Evolutionary conservation across 139 green algal species (phyloP), one percentile per base, ranked within the genome.

Genomic region (Chlamydomonas sp.): DNA sequence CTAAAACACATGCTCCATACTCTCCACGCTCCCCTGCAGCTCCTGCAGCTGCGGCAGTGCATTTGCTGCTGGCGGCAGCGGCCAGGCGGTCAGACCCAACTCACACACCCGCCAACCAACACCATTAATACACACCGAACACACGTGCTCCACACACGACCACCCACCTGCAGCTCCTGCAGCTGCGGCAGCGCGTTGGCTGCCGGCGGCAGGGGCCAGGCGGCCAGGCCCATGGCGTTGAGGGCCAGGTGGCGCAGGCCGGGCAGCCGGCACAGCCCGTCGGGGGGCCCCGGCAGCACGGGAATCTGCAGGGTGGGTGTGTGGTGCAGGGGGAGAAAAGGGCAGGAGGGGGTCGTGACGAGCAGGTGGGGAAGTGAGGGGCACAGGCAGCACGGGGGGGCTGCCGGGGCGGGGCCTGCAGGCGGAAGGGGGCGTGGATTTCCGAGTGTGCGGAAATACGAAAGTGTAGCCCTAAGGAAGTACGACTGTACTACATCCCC

Each of bases 201-300:
- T 15, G 17, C 1, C n/a, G 72, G 10, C 3, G 78, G 75, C 69
- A 94, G 85, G 17, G 91, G 91, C 91, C 91, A 94, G 5, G 49
- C 18, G 0, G 20, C 62, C 7, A 94, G 72, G 18, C 83, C 84
- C 85, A 90, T 72, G 80, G 63, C 79, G 68, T 85, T 86, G 16
- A 92, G 79, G 60, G 69, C 4, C 64, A 88, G 81, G 49, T 2
- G 57, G 16, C 76, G 69, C 63, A 93, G 84, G 5, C 77, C 83
- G 58, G 68, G 62, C 3, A 91, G 83, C 16, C 78, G 78, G 1
- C 77, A 31, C 72, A 91, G 57, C 57, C 72, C 71, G 58, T 89
- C 81, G 49, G 82, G 75, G 2, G 75, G 76, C 17, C 81, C 7
- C 1, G 68, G 59, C 73, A 82, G 63, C 83, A 16, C 73, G 3